Conservation (phyloP, 345 rosid species). For the Lepidium didymum region DNA sequence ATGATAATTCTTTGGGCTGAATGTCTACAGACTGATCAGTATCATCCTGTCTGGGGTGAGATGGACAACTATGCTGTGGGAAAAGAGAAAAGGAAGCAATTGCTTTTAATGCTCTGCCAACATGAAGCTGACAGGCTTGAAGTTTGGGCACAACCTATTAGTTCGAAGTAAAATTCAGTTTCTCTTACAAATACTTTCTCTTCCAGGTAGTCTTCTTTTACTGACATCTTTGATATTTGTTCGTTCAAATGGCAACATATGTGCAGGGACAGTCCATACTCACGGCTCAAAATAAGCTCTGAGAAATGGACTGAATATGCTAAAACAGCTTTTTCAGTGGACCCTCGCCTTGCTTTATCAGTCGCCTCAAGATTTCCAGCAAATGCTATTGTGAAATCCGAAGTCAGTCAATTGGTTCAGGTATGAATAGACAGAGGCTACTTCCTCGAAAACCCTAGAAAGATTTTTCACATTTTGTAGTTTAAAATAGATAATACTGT, state of each 20-base stretch:
- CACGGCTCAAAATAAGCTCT: slow-evolving; percentile 61
- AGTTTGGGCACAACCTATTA: slow-evolving; percentile 95
- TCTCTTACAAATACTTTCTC: background rate
- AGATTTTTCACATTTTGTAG: background rate
- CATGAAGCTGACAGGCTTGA: slow-evolving; percentile 99
- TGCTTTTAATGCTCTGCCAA: slow-evolving; percentile 93
- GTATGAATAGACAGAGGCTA: slow-evolving; percentile 28
- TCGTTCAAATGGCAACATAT: slow-evolving; percentile 20
- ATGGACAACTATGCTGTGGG: slow-evolving; percentile 73
- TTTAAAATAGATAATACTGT: slow-evolving; percentile 2
- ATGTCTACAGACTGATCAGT: slow-evolving; percentile 53
- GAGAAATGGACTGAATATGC: slow-evolving; percentile 90
- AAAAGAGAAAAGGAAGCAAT: slow-evolving; percentile 84
- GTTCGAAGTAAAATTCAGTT: slow-evolving; percentile 55
- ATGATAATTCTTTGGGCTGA: slow-evolving; percentile 10
- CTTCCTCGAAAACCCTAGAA: background rate
- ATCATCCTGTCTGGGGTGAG: slow-evolving; percentile 97
- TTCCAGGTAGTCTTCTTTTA: slow-evolving; percentile 4
- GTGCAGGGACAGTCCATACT: slow-evolving; percentile 54
- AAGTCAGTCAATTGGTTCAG: slow-evolving; percentile 90
- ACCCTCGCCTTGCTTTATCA: slow-evolving; percentile 80
- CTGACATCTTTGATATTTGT: slow-evolving; percentile 8
- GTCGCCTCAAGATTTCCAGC: slow-evolving; percentile 80
- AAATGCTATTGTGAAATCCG: slow-evolving; percentile 60
- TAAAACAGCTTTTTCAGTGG: slow-evolving; percentile 81